Percentiles rank a stretch among this genome's conserved stretches.
phyloP scores from a whole-genome alignment of 345 rosid genomes.

The Brassica rapa region DNA sequence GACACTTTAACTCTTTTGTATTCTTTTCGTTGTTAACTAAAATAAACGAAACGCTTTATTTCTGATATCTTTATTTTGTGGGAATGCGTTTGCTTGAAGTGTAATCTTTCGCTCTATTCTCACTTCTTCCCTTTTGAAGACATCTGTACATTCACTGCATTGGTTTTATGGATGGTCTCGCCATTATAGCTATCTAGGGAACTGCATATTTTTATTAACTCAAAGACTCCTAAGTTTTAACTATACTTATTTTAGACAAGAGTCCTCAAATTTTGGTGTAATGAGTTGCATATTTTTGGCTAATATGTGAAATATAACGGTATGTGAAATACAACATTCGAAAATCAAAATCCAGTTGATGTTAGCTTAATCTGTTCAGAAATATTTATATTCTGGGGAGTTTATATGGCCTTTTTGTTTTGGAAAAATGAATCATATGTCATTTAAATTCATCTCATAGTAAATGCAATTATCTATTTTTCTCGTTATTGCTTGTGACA shows the following conservation, averaged over 20 bases:
- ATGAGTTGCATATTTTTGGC: neutral
- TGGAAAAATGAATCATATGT: neutral
- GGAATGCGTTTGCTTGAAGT: constrained; percentile 25
- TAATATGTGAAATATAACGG: neutral
- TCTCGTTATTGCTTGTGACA: neutral
- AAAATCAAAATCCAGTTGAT: neutral
- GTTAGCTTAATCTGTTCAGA: constrained; percentile 7
- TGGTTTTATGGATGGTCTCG: constrained; percentile 21
- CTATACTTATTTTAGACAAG: neutral
- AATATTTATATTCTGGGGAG: neutral
- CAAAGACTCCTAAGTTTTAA: neutral
- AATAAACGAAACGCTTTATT: constrained; percentile 10
- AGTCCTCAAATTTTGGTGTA: constrained; percentile 21
- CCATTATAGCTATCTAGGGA: constrained; percentile 21
- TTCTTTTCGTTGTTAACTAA: neutral
- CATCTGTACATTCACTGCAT: constrained; percentile 31
- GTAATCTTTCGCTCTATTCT: constrained; percentile 4
- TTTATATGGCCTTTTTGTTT: neutral
- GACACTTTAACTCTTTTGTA: neutral
- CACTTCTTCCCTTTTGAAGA: constrained; percentile 25
- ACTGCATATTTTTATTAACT: neutral
- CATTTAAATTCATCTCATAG: neutral
- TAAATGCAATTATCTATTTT: neutral
- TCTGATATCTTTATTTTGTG: neutral
- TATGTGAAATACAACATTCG: no score